Evolutionary conservation across 192 early-diverging fungal genomes (phyloP), one percentile per base, ranked within the genome.

Genomic region (Backusella circina): DNA sequence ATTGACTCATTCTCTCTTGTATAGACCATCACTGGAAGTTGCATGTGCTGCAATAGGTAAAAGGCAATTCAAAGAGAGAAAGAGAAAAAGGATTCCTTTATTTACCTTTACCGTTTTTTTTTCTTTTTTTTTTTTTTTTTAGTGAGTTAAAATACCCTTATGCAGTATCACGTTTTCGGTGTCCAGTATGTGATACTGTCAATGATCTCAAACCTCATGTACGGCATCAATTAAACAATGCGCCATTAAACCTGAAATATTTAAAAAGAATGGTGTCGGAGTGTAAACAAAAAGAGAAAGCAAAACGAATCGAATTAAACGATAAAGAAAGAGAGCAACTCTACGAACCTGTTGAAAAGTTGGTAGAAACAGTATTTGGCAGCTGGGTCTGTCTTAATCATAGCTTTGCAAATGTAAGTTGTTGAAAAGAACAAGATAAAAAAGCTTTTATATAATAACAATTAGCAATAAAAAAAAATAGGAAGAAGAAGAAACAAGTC

Each of bases 161-260:
- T 23, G 79, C 85, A 8, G 91, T 93, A 32, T 77, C 87, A 35
- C 93, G 94, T 75, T 98, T 96, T 80, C 87, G 92, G 47, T 98
- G 97, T 83, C 94, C 95, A 8, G 92, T 96, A 9, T 98, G 97
- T 85, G 92, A 95, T 36, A 94, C 94, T 0, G 88, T 95, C 70
- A 95, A 95, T 78, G 91, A 95, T 65, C 73, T 93, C 28, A 83
- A 84, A 31, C 82, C 86, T 31, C 72, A 61, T 23, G 28, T 78
- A 31, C 67, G 41, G 13, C 30, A 32, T 0, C 67, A 16, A 69
- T 36, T 41, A 65, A 66, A 31, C 31, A 77, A 35, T 36, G 37
- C 65, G 70, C 77, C 81, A 10, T 65, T 79, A 31, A 65, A 75
- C 2, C 35, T 82, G 13, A 54, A 36, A 35, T 35, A 66, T 3